phyloP scores from a whole-genome alignment of 192 early-diverging fungal genomes.

The Allomyces macrogynus region DNA sequence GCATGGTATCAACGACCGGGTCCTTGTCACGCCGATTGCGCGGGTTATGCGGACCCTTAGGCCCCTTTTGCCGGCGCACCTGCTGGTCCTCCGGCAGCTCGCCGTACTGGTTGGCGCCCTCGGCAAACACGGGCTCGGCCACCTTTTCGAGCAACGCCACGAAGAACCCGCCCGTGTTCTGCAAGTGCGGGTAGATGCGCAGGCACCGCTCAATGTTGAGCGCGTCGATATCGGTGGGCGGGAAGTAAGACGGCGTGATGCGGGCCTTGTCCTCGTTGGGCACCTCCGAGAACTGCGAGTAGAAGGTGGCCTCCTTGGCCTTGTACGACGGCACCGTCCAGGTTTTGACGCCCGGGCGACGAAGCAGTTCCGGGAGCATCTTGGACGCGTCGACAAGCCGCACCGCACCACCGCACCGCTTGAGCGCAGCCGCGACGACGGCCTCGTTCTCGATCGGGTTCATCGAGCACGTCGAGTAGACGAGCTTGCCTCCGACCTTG shows the following conservation, averaged over 20 bases:
- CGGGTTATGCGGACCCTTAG: too few species aligned
- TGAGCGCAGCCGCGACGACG: conserved; percentile 69
- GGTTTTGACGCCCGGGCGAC: conserved; percentile 53
- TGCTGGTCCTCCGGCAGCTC: too few species aligned
- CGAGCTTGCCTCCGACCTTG: conserved; percentile 77
- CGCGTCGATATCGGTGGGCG: conserved; percentile 31
- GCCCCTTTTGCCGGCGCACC: too few species aligned
- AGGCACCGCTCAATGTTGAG: conserved; percentile 53
- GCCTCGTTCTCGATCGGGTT: conserved; percentile 97
- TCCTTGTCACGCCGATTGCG: too few species aligned
- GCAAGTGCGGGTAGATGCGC: conserved; percentile 77
- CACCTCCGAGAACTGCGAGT: conserved; percentile 18
- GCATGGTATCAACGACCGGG: too few species aligned
- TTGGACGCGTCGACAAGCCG: conserved; percentile 69
- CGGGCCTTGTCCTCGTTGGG: conserved; percentile 12
- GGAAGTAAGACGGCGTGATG: conserved; percentile 34
- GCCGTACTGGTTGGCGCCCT: conserved; percentile 15
- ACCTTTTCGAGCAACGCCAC: conserved; percentile 89
- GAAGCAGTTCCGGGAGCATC: conserved; percentile 55
- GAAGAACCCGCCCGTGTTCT: conserved; percentile 98
- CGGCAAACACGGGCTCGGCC: conserved; percentile 30
- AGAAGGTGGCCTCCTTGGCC: conserved; percentile 25
- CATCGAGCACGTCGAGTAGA: conserved; percentile 96
- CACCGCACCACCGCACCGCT: conserved; percentile 41
- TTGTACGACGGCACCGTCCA: conserved; percentile 80